Conservation (phyloP, 2,329 filamentous ascomycete genomes). For the Xylaria sp. region DNA sequence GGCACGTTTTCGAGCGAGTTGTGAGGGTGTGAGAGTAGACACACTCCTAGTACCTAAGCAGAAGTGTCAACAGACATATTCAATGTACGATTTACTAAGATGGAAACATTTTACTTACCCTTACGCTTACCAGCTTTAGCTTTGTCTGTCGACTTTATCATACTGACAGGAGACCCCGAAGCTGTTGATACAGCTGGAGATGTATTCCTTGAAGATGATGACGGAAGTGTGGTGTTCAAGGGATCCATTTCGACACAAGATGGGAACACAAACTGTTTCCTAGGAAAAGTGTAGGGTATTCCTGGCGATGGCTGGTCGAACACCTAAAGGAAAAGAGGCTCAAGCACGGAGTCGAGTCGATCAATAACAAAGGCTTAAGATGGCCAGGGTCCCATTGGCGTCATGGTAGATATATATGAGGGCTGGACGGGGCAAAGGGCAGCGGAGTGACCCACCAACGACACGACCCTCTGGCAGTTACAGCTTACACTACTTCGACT, state of each 20-base stretch:
- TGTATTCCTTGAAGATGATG: constrained; percentile 19
- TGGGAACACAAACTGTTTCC: constrained; percentile 23
- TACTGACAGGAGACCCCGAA: constrained; percentile 32
- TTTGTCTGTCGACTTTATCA: constrained; percentile 35
- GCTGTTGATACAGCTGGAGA: constrained; percentile 27
- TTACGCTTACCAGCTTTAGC: constrained; percentile 41
- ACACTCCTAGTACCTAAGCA: constrained; percentile 72
- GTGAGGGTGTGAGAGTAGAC: constrained; percentile 84
- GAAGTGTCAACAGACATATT: constrained; percentile 18
- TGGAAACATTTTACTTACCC: constrained; percentile 31
- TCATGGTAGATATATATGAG: constrained; percentile 34
- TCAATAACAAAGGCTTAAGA: constrained; percentile 18
- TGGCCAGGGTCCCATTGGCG: constrained; percentile 27
- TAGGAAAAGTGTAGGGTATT: background rate
- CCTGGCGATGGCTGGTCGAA: constrained; percentile 3
- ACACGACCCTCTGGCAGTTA: constrained; percentile 25
- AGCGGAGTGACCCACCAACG: constrained; percentile 27
- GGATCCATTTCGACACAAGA: constrained; percentile 25
- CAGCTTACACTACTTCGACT: constrained; percentile 6
- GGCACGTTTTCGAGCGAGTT: constrained; percentile 86
- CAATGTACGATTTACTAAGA: background rate
- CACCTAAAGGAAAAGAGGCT: constrained; percentile 12
- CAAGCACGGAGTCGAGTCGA: constrained; percentile 17
- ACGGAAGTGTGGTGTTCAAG: constrained; percentile 14
- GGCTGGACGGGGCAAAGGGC: constrained; percentile 18